Conservation (phyloP, 2,329 filamentous ascomycete species). For the Trichophyton schoenleinii region DNA sequence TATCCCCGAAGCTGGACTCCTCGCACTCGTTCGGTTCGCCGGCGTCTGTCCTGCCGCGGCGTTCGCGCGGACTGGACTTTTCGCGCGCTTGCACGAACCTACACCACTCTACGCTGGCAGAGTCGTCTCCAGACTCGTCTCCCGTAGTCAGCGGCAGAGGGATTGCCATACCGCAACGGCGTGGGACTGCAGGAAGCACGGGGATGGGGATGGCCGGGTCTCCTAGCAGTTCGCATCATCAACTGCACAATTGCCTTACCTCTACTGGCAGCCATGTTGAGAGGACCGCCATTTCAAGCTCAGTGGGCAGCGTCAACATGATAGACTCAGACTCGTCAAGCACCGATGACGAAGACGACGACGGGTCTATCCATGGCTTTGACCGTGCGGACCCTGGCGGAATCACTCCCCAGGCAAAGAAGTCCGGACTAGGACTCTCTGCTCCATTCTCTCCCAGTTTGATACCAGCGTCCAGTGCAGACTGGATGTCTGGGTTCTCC, state of each 20-base stretch:
- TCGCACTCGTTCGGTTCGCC: conserved; percentile 78
- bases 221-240: conserved; percentile 45
- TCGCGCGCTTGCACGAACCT: conserved; percentile 85
- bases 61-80: conserved; percentile 84
- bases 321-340: conserved; percentile 68
- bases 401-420: conserved; percentile 63
- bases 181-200: conserved; percentile 28
- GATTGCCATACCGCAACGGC: conserved; percentile 47
- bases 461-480: conserved; percentile 42
- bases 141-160: conserved; percentile 65
- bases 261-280: conserved; percentile 54
- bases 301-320: conserved; percentile 67
- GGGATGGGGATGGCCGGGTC: conserved; percentile 41
- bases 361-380: conserved; percentile 49
- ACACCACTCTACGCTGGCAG: conserved; percentile 87
- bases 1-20: conserved; percentile 76
- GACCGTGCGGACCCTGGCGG: conserved; percentile 53
- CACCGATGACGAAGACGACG: conserved; percentile 50
- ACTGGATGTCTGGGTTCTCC: conserved; percentile 55
- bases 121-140: conserved; percentile 81
- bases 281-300: conserved; percentile 60
- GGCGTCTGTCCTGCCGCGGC: conserved; percentile 73
- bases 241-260: conserved; percentile 52
- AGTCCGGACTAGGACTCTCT: conserved; percentile 34
- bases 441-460: conserved; percentile 37